Evolutionary conservation across 305 asterid genomes (phyloP), one percentile per base, ranked within the genome.

Genomic region (Plantago rigida): DNA sequence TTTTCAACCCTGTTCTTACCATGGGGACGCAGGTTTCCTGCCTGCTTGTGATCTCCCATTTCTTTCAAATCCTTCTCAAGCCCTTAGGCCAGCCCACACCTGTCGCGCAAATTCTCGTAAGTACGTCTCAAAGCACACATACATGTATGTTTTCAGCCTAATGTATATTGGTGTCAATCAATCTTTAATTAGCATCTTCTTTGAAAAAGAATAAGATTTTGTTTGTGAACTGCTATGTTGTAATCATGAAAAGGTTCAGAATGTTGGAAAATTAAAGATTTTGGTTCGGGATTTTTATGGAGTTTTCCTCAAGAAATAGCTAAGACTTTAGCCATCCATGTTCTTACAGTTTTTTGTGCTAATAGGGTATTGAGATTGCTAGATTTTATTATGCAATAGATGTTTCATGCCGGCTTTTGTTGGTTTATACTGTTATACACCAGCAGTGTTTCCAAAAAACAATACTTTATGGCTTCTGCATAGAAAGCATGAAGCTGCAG

Each of bases 91-190:
- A 87, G 69, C 90, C 99, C 1, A 88, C 82, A 46, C 99, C 99
- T 44, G 80, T 93, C 65, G 95, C 95, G 59, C 99, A 93, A 66
- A 85, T 87, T 76, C 97, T 93, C 84, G 99, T 93, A 93, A 81
- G 97, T 87, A 89, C 64, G 96, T 84, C 81, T 47, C 24, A 71
- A 74, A 77, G 65, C 73, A 66, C 24, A 41, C 26, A 8, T 52
- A 17, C 9, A 13, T 65, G 7, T 39, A 19, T 8, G 26, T n/a
- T 8, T 55, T 44, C 15, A 8, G 58, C 19, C 46, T 13, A 12
- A 52, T 8, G 28, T 26, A 8, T 14, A 41, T 61, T 29, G 13
- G 9, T n/a, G 46, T 41, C 11, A 7, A 9, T 41, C 46, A 36
- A 36, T 36, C 46, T 10, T 41, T 41, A 41, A 3, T n/a, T 17